Conservation (phyloP, 1,284 basidiomycete genomes). For the Trametes polyzona region DNA sequence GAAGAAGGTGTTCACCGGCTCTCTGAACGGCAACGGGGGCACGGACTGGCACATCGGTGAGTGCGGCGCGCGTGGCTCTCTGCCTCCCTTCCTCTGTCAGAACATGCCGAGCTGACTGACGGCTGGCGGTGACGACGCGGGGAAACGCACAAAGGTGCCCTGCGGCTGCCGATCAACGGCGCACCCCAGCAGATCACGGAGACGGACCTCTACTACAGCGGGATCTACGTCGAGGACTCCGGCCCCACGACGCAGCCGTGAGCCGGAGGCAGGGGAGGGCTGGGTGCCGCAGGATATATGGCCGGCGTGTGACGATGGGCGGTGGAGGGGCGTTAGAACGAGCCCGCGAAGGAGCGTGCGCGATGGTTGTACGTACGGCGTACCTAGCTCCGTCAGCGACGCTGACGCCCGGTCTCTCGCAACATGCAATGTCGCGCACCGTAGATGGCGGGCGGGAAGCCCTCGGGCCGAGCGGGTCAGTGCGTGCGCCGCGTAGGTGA, state of each 20-base stretch:
- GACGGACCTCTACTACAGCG: slow-evolving; percentile 34
- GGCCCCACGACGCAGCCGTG: slow-evolving; percentile 27
- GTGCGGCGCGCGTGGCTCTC: too few species aligned
- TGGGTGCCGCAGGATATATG: too few species aligned
- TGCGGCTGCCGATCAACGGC: slow-evolving; percentile 32
- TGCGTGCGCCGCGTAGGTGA: not conserved
- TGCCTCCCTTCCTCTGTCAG: not conserved
- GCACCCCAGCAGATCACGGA: slow-evolving; percentile 30
- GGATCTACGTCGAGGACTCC: slow-evolving; percentile 33
- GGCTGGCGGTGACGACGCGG: not conserved
- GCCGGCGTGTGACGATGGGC: not conserved
- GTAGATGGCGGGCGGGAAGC: not conserved
- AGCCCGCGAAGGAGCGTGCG: too few species aligned
- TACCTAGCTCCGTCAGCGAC: not conserved
- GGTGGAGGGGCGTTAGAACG: not conserved
- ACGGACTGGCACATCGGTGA: slow-evolving; percentile 34
- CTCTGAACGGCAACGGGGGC: slow-evolving; percentile 32
- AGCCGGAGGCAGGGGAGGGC: not conserved
- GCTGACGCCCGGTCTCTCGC: not conserved
- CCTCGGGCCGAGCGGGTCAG: not conserved
- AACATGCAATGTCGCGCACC: too few species aligned
- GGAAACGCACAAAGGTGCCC: slow-evolving; percentile 20
- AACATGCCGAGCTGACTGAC: not conserved
- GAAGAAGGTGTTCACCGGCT: slow-evolving; percentile 32
- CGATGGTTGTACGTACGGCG: not conserved